A percentile compares a stretch with the other conserved stretches of the same genome.
Evolutionary conservation across 371 early-diverging fungal species (phyloP).

Genomic region (Mortierella sp.): DNA sequence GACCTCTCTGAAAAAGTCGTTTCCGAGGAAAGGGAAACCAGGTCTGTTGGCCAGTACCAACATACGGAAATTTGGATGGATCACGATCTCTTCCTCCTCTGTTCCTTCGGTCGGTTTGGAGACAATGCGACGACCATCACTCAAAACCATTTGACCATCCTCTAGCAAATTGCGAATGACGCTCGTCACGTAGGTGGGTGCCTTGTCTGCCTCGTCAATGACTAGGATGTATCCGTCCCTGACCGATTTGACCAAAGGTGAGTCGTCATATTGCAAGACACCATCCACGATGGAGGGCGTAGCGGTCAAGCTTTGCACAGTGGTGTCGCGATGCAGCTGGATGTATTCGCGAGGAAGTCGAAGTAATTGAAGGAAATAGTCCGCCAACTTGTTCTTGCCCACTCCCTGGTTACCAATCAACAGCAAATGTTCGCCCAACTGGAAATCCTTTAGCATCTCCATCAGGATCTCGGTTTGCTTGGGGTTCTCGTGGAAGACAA

Average conservation of each 20-base stretch:
- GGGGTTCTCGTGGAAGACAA: constrained; percentile 82
- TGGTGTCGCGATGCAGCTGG: constrained; percentile 86
- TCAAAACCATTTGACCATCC: constrained; percentile 87
- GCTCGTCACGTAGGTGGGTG: constrained; percentile 85
- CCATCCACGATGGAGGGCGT: constrained; percentile 82
- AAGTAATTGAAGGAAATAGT: constrained; percentile 81
- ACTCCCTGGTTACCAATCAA: constrained; percentile 86
- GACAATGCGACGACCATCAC: constrained; percentile 84
- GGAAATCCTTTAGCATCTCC: constrained; percentile 80
- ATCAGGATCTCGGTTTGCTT: constrained; percentile 75
- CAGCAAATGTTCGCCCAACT: constrained; percentile 78
- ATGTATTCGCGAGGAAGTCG: constrained; percentile 85
- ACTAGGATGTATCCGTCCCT: constrained; percentile 75
- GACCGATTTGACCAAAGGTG: constrained; percentile 67
- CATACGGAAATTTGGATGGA: constrained; percentile 84
- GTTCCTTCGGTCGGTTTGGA: constrained; percentile 49
- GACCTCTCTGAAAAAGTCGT: constrained; percentile 87
- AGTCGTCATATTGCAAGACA: constrained; percentile 80
- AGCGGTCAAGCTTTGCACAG: constrained; percentile 83
- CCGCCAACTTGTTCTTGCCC: constrained; percentile 86
- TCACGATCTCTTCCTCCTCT: constrained; percentile 63
- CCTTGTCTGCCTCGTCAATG: constrained; percentile 91
- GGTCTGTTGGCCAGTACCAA: constrained; percentile 90
- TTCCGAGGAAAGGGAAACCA: constrained; percentile 76
- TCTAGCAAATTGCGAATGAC: constrained; percentile 83